A percentile compares a stretch with the other conserved stretches of the same genome.
These are phyloP conservation scores for Polyporus tsugae DNA, from an alignment of 1,284 basidiomycete species.

Conservation along the genomic window DNA sequence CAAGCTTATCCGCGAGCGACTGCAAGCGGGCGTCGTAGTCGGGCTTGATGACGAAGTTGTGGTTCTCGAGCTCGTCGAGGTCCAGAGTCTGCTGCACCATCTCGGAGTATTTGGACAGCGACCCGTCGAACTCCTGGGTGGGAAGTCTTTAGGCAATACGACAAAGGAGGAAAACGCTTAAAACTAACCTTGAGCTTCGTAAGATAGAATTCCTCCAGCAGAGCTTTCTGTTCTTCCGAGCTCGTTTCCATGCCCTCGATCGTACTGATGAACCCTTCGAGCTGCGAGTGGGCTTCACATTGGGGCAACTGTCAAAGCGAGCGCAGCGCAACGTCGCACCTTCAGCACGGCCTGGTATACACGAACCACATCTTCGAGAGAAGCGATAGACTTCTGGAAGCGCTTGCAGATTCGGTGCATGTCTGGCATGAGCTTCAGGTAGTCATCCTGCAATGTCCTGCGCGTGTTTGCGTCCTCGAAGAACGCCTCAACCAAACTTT, in stretches of 20 bases:
- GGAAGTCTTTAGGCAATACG: neutral
- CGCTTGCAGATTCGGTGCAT: slow-evolving; percentile 93
- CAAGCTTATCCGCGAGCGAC: slow-evolving; percentile 74
- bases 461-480: slow-evolving; percentile 82
- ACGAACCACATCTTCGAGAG: slow-evolving; percentile 94
- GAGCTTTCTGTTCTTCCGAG: slow-evolving; percentile 53
- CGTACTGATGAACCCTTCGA: slow-evolving; percentile 79
- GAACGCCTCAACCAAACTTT: slow-evolving; percentile 89
- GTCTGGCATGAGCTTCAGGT: slow-evolving; percentile 93
- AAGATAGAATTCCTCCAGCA: slow-evolving; percentile 78
- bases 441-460: slow-evolving; percentile 83
- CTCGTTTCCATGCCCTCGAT: slow-evolving; percentile 63
- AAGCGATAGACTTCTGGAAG: slow-evolving; percentile 87
- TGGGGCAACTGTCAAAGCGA: neutral
- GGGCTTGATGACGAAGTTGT: slow-evolving; percentile 94
- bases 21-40: slow-evolving; percentile 87
- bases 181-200: slow-evolving; percentile 62
- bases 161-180: neutral
- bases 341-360: slow-evolving; percentile 91
- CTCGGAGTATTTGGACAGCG: slow-evolving; percentile 83
- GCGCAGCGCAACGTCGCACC: slow-evolving; percentile 41
- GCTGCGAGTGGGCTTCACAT: slow-evolving; percentile 46
- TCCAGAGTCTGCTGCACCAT: slow-evolving; percentile 98
- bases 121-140: slow-evolving; percentile 67
- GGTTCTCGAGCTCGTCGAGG: slow-evolving; percentile 82